Conservation (phyloP, 2,329 filamentous ascomycete genomes). For the Diaporthe destruens region DNA sequence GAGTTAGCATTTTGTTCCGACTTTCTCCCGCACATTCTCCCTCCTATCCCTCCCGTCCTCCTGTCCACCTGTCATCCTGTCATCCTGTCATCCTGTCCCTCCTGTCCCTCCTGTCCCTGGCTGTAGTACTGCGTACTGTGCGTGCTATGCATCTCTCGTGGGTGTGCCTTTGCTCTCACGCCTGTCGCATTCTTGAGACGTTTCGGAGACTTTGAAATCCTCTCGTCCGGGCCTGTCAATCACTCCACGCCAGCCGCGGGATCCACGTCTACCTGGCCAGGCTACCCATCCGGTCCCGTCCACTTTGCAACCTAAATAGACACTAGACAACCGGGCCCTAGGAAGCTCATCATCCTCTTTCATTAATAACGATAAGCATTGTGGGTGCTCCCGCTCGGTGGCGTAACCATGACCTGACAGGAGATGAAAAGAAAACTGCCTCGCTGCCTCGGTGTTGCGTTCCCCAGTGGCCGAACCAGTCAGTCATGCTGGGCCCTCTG, state of each 20-base stretch:
- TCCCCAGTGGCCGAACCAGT: conserved; percentile 8
- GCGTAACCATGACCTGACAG: conserved; percentile 29
- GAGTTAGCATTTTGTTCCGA: conserved; percentile 29
- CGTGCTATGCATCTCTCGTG: too few relatives aligned
- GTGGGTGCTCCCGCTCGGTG: conserved; percentile 30
- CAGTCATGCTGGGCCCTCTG: conserved; percentile 19
- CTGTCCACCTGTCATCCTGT: too few relatives aligned
- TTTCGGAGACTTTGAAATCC: conserved; percentile 34
- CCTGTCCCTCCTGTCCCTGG: too few relatives aligned
- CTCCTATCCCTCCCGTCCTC: not conserved
- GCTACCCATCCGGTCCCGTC: conserved; percentile 20
- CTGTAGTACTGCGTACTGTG: too few relatives aligned
- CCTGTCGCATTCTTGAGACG: conserved; percentile 36
- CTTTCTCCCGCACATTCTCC: conserved; percentile 11
- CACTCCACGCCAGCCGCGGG: conserved; percentile 23
- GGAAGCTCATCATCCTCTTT: conserved; percentile 1
- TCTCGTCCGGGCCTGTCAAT: conserved; percentile 29
- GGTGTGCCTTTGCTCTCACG: not conserved
- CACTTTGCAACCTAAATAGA: not conserved
- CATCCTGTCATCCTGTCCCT: too few relatives aligned
- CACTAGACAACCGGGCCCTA: not conserved
- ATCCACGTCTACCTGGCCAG: conserved; percentile 14
- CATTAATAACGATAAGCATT: conserved; percentile 20
- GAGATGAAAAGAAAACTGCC: conserved; percentile 18
- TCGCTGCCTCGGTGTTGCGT: conserved; percentile 23